A percentile compares a stretch with the other conserved stretches of the same genome.
Evolutionary conservation across 2,329 filamentous ascomycete species (phyloP).

Genomic region (Alternaria alternata): DNA sequence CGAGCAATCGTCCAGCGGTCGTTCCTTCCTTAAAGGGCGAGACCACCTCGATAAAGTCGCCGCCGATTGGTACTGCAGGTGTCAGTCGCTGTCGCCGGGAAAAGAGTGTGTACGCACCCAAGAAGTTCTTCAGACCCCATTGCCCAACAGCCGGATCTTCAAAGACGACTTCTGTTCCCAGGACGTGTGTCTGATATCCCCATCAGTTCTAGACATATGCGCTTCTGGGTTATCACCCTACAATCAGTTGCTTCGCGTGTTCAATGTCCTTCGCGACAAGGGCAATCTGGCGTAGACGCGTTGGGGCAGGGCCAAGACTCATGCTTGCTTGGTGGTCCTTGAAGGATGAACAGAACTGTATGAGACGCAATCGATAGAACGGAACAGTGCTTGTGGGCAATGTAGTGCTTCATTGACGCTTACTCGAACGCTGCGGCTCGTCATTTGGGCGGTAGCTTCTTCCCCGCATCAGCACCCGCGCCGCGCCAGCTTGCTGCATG

Average conservation of each 20-base stretch:
- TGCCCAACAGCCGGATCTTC: slow-evolving; percentile 50
- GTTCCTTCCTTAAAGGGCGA: slow-evolving; percentile 51
- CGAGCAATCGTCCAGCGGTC: slow-evolving; percentile 53
- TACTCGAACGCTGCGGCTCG: slow-evolving; percentile 7
- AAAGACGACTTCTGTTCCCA: slow-evolving; percentile 53
- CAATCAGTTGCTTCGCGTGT: slow-evolving; percentile 33
- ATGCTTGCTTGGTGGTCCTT: slow-evolving; percentile 14
- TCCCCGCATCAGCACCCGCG: slow-evolving; percentile 12
- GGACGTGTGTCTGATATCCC: slow-evolving; percentile 41
- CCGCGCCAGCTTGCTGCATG: not conserved
- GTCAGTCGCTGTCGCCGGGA: not conserved
- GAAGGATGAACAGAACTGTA: not conserved
- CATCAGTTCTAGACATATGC: slow-evolving; percentile 3
- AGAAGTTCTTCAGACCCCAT: slow-evolving; percentile 54
- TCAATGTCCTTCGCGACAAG: slow-evolving; percentile 44
- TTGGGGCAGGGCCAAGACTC: slow-evolving; percentile 30
- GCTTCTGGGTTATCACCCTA: slow-evolving; percentile 15
- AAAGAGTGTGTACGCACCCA: slow-evolving; percentile 35
- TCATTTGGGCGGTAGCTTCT: not conserved
- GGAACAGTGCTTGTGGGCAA: not conserved
- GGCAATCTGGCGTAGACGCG: slow-evolving; percentile 48
- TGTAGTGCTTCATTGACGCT: not conserved
- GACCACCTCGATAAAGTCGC: slow-evolving; percentile 56
- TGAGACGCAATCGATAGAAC: not conserved
- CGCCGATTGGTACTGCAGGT: slow-evolving; percentile 51